Evolutionary conservation across 1,284 basidiomycete species (phyloP), one percentile per base, ranked within the genome.

Genomic region (Mycosarcoma mackinlayi): DNA sequence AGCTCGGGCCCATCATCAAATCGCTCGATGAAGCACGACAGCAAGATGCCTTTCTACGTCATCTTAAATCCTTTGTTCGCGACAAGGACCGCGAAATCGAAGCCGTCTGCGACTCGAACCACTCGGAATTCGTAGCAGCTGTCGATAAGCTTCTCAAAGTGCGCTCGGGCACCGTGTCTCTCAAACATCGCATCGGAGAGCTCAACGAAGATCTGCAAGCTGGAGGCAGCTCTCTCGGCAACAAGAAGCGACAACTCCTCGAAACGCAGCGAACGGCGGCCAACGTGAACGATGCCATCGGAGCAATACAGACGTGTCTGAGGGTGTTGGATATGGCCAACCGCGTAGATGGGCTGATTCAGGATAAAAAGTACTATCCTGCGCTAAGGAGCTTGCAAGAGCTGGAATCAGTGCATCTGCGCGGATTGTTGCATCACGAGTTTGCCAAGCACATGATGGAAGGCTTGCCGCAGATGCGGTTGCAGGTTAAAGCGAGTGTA

Each of bases 21-120:
- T 74, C 67, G 74, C 93, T 98, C 71, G 91, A 97, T 85, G 88
- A 90, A 75, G 92, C 90, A 68, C 87, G 91, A 44, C 93, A 94
- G 77, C 93, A 97, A 79, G 93, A 97, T 64, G 88, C 89, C 13
- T 98, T 94, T 83, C 87, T 98, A 31, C 88, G 91, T 41, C 92
- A 91, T 38, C 86, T 98, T 47, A 91, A 93, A 75, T 86, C 86
- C 18, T 92, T 98, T 76, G 91, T 98, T 47, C 89, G 91, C 77
- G 89, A 93, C 70, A 97, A 98, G 85, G 96, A 99, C 82, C 87
- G 88, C 57, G 94, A 98, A 84, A 98, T 99, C 79, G 93, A 98
- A 85, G 89, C 88, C 61, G 94, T 98, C 84, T 98, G 96, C 84
- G 89, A 90, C 59, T 90, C 91, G 75, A 98, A 98, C 83, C 97